phyloP scores from a whole-genome alignment of 352 stramenopile species.

The Phytophthora rubi region DNA sequence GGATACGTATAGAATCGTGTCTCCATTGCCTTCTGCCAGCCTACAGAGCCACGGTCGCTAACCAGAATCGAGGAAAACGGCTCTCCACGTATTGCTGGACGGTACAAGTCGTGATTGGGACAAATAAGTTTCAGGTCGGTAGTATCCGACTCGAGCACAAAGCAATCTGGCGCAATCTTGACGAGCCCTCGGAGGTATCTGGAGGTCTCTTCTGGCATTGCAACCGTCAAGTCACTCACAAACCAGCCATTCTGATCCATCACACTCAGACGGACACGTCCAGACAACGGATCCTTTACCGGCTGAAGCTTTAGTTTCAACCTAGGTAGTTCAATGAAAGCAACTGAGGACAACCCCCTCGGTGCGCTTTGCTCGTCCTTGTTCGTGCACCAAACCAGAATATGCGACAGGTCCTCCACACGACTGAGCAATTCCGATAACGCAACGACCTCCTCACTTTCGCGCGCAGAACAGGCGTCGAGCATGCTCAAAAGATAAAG shows the following conservation, averaged over 20 bases:
- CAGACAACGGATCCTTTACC: constrained; percentile 49
- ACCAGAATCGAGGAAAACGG: constrained; percentile 85
- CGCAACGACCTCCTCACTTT: constrained; percentile 47
- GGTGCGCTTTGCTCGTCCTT: constrained; percentile 14
- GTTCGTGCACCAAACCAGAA: constrained; percentile 95
- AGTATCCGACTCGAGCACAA: constrained; percentile 80
- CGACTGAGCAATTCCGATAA: constrained; percentile 93
- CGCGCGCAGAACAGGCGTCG: constrained; percentile 60
- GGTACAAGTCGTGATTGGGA: constrained; percentile 87
- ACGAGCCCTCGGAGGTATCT: constrained; percentile 65
- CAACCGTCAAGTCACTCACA: constrained; percentile 70
- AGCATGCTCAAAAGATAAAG: constrained; percentile 96
- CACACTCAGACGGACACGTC: constrained; percentile 65
- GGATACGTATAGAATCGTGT: constrained; percentile 98
- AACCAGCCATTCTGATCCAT: constrained; percentile 89
- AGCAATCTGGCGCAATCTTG: constrained; percentile 61
- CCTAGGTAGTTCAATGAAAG: constrained; percentile 97
- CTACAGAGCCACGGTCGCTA: constrained; percentile 75
- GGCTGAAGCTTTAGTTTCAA: constrained; percentile 96
- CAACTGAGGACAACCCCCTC: constrained; percentile 67
- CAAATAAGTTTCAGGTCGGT: constrained; percentile 81
- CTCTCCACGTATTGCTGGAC: constrained; percentile 71
- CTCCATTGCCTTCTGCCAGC: constrained; percentile 90
- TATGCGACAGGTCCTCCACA: constrained; percentile 97
- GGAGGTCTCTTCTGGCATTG: constrained; percentile 34